phyloP scores from a whole-genome alignment of 495 filamentous ascomycete species.

The Penicillium roqueforti region DNA sequence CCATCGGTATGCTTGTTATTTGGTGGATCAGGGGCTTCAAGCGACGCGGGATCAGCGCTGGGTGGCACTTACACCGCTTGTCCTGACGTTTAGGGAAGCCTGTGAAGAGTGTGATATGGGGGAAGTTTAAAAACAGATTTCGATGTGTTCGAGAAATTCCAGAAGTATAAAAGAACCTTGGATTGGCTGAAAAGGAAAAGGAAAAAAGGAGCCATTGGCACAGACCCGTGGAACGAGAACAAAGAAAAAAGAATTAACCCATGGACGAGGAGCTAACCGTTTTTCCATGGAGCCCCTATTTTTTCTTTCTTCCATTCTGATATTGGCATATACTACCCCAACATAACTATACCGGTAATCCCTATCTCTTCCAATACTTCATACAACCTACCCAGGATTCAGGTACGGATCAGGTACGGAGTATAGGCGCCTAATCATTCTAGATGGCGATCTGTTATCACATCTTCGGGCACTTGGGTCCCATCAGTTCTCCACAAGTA shows the following conservation, averaged over 20 bases:
- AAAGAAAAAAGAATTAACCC: neutral
- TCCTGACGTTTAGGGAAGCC: constrained; percentile 17
- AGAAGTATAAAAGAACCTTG: neutral
- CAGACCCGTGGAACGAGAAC: constrained; percentile 11
- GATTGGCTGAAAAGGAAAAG: neutral
- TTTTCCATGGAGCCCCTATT: neutral
- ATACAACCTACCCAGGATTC: constrained; percentile 13
- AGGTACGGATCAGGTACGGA: too few species aligned
- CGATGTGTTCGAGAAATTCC: neutral
- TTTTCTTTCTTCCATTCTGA: neutral
- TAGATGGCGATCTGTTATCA: constrained; percentile 40
- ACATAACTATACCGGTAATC: too few species aligned
- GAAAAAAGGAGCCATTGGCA: neutral
- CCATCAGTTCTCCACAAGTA: constrained; percentile 24
- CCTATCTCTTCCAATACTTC: neutral
- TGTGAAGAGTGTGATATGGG: too few species aligned
- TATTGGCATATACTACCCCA: neutral
- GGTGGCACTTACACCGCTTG: constrained; percentile 29
- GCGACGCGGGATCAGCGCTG: constrained; percentile 24
- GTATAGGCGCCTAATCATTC: constrained; percentile 25
- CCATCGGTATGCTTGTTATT: constrained; percentile 31
- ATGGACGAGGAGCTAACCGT: constrained; percentile 15
- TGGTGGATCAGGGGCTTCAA: constrained; percentile 29
- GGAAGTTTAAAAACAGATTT: neutral
- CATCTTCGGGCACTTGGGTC: constrained; percentile 29